Percentiles rank a stretch among this genome's conserved stretches.
phyloP scores from a whole-genome alignment of 352 stramenopile genomes.

The Phytopythium aichiense region DNA sequence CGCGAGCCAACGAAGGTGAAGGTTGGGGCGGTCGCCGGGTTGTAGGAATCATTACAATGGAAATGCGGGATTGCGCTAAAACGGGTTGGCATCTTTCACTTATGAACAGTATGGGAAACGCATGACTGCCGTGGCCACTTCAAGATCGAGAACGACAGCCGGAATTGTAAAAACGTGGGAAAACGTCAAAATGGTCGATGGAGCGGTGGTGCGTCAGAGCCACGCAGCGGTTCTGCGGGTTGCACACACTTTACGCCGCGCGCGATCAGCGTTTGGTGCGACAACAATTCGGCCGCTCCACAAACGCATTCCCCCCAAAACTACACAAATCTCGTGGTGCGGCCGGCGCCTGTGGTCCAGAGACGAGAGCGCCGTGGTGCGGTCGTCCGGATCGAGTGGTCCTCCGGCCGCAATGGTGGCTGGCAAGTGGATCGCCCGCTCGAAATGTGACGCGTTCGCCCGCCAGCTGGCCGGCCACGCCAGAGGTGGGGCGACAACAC shows the following conservation, averaged over 20 bases:
- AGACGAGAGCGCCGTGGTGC: background rate
- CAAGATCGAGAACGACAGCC: background rate
- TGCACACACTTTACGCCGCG: background rate
- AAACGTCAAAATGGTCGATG: background rate
- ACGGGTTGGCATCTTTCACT: no score
- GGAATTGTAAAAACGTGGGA: background rate
- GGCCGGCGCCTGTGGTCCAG: background rate
- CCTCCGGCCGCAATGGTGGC: background rate
- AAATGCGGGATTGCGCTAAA: no score
- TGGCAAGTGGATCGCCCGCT: background rate
- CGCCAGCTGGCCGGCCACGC: background rate
- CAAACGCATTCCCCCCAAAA: no score
- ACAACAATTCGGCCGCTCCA: no score
- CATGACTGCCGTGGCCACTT: background rate
- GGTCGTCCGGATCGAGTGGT: background rate
- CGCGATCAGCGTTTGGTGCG: background rate
- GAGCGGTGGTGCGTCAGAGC: background rate
- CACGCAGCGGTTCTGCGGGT: background rate
- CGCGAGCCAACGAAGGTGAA: background rate
- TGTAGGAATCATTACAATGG: background rate
- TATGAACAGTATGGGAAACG: no score
- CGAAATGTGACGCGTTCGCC: background rate
- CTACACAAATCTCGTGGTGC: background rate
- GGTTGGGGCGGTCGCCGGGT: background rate
- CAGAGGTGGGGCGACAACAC: background rate